Evolutionary conservation across 805 yeast genomes (phyloP).

Genomic region (Teunomyces tritomae): DNA sequence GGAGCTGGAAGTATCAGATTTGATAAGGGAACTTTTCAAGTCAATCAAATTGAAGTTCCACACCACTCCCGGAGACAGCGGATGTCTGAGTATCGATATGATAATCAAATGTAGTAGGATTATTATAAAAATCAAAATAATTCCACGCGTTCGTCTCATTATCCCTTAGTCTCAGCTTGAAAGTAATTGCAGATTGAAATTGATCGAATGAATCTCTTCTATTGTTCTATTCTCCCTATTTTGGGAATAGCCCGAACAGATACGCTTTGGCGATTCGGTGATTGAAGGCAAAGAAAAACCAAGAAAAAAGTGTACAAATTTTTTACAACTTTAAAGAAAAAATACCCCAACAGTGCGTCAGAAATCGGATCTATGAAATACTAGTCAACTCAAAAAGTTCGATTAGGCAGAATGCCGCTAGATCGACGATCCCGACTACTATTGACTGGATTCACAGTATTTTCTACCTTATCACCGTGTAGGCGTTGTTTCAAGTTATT

Average conservation of each 20-base stretch:
- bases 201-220: not conserved
- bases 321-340: not conserved
- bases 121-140: slow-evolving; percentile 6
- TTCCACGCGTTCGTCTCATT: slow-evolving; percentile 8
- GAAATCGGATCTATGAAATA: not conserved
- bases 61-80: not conserved
- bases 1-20: not conserved
- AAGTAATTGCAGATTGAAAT: no score
- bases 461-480: no score
- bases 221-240: not conserved
- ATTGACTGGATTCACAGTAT: no score
- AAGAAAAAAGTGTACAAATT: not conserved
- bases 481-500: no score
- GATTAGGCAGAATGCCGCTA: not conserved
- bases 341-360: no score
- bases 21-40: slow-evolving; percentile 5
- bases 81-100: slow-evolving; percentile 4
- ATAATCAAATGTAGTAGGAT: slow-evolving; percentile 9
- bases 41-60: slow-evolving; percentile 4
- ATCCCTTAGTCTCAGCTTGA: not conserved
- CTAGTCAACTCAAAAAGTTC: not conserved
- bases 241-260: not conserved
- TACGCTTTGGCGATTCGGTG: not conserved
- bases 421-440: no score
- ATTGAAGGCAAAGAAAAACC: not conserved